phyloP scores from a whole-genome alignment of 2,329 filamentous ascomycete species.

The Xylariaceae sp. region DNA sequence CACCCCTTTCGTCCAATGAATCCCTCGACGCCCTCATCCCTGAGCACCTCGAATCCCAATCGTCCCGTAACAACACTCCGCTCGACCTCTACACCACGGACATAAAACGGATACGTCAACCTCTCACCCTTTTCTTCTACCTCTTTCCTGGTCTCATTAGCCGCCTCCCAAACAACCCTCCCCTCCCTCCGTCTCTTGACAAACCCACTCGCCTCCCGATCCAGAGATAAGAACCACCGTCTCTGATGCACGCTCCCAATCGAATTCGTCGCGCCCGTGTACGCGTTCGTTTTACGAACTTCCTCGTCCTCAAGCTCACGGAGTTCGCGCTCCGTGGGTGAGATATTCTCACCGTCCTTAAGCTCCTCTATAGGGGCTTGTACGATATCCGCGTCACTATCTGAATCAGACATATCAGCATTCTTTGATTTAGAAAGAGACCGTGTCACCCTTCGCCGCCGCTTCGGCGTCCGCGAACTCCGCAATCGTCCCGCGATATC shows the following conservation, averaged over 20 bases:
- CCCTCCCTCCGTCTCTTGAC: slow-evolving; percentile 30
- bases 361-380: slow-evolving; percentile 15
- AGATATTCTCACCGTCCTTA: slow-evolving; percentile 23
- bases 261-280: slow-evolving; percentile 58
- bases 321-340: slow-evolving; percentile 38
- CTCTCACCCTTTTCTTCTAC: slow-evolving; percentile 3
- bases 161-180: slow-evolving; percentile 23
- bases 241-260: slow-evolving; percentile 64
- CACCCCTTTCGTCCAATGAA: slow-evolving; percentile 58
- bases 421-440: slow-evolving; percentile 8
- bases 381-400: slow-evolving; percentile 21
- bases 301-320: slow-evolving; percentile 47
- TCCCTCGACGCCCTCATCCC: slow-evolving; percentile 53
- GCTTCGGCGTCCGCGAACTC: slow-evolving; percentile 24
- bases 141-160: slow-evolving; percentile 6
- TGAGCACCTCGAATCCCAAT: slow-evolving; percentile 52
- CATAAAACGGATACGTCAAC: slow-evolving; percentile 51
- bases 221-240: slow-evolving; percentile 60
- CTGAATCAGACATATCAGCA: slow-evolving; percentile 16
- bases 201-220: slow-evolving; percentile 56
- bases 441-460: slow-evolving; percentile 16
- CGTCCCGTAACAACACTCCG: slow-evolving; percentile 63
- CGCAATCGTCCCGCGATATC: slow-evolving; percentile 33
- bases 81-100: slow-evolving; percentile 56
- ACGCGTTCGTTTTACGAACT: slow-evolving; percentile 58